A percentile compares a stretch with the other conserved stretches of the same genome.
These are phyloP conservation scores for Beta macrorhiza DNA, from an alignment of 179 eudicot species.

Conservation along the genomic window DNA sequence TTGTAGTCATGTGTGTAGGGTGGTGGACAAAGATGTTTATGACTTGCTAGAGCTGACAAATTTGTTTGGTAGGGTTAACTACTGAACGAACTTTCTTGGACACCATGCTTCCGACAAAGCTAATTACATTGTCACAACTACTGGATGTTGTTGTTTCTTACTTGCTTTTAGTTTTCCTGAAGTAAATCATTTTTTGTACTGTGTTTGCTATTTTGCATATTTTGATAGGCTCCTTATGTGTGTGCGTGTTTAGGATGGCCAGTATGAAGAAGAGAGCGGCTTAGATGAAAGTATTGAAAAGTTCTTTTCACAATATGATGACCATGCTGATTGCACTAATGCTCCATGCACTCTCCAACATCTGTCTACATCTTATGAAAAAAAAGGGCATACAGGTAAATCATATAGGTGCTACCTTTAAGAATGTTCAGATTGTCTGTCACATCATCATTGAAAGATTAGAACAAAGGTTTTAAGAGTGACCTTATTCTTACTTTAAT, in stretches of 20 bases:
- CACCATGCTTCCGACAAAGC: neutral
- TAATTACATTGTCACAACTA: neutral
- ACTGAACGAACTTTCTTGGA: neutral
- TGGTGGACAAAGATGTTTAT: no score
- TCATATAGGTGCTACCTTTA: neutral
- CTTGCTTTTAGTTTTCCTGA: neutral
- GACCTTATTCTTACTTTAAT: neutral
- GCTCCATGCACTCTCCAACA: slow-evolving; percentile 7
- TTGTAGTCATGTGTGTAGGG: no score
- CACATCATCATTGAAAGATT: neutral
- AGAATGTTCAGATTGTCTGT: neutral
- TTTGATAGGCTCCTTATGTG: neutral
- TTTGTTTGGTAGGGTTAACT: neutral
- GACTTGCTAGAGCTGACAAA: no score
- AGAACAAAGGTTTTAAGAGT: neutral
- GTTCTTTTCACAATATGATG: slow-evolving; percentile 25
- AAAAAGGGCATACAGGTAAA: slow-evolving; percentile 23
- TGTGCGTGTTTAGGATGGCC: slow-evolving; percentile 11
- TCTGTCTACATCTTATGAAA: neutral
- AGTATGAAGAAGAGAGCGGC: slow-evolving; percentile 11
- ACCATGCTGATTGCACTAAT: slow-evolving; percentile 1
- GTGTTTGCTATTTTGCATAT: neutral
- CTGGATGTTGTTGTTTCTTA: neutral
- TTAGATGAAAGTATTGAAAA: slow-evolving; percentile 22
- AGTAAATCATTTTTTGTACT: neutral